These are phyloP conservation scores for Serendipita sp. DNA, from an alignment of 1,284 basidiomycete species.

Conservation along the genomic window DNA sequence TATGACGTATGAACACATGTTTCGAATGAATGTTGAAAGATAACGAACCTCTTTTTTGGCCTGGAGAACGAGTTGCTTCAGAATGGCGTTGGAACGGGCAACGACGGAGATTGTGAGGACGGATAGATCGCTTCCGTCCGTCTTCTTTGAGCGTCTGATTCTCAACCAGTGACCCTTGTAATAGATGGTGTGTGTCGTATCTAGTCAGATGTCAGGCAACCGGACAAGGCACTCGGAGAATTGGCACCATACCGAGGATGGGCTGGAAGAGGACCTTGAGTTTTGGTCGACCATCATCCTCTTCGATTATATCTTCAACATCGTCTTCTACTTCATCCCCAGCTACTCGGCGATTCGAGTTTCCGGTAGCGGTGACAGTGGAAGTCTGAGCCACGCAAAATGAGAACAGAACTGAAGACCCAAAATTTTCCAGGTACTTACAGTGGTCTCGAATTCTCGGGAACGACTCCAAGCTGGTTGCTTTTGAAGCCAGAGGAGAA, in stretches of 20 bases:
- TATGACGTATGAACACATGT: slow-evolving; percentile 17
- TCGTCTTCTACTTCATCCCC: slow-evolving; percentile 12
- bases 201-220: slow-evolving; percentile 17
- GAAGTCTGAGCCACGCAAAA: background rate
- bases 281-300: slow-evolving; percentile 44
- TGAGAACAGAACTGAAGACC: background rate
- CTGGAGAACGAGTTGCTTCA: slow-evolving; percentile 73
- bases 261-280: slow-evolving; percentile 73
- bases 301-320: slow-evolving; percentile 13
- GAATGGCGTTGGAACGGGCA: slow-evolving; percentile 60
- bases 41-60: slow-evolving; percentile 43
- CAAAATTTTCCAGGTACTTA: background rate
- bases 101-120: slow-evolving; percentile 65
- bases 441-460: slow-evolving; percentile 67
- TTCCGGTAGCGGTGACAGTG: slow-evolving; percentile 1
- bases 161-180: slow-evolving; percentile 70
- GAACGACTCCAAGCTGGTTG: slow-evolving; percentile 24
- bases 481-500: slow-evolving; percentile 9
- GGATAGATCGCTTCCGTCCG: slow-evolving; percentile 49
- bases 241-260: slow-evolving; percentile 30
- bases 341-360: background rate
- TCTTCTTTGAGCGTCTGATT: slow-evolving; percentile 50
- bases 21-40: background rate
- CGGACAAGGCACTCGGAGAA: background rate
- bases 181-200: slow-evolving; percentile 71